phyloP scores from a whole-genome alignment of 73 alveolate genomes.

The Symbiodinium pilosum region DNA sequence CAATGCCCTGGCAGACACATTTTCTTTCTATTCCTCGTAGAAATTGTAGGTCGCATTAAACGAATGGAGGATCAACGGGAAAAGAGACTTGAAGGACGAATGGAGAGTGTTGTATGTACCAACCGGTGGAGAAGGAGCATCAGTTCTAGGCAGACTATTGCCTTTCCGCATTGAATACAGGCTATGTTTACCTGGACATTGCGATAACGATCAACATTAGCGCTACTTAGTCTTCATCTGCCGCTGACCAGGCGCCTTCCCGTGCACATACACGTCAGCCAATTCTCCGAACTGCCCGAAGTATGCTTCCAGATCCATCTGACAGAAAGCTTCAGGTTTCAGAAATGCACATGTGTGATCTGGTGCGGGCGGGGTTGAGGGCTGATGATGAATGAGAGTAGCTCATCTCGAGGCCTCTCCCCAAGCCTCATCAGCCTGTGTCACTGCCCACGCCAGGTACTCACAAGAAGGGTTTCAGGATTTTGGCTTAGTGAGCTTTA shows the following conservation, averaged over 20 bases:
- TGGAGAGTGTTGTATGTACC: not conserved
- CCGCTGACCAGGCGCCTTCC: not conserved
- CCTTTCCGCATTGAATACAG: not conserved
- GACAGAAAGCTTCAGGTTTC: not conserved
- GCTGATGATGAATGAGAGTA: not conserved
- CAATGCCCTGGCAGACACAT: constrained; percentile 4
- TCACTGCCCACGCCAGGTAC: too few species aligned
- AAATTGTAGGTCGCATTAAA: too few species aligned
- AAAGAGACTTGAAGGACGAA: too few species aligned
- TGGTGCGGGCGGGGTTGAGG: too few species aligned
- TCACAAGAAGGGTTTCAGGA: too few species aligned
- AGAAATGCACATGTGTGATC: not conserved
- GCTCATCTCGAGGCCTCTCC: not conserved
- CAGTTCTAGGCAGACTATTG: not conserved
- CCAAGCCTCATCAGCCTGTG: too few species aligned
- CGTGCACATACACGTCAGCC: constrained; percentile 64
- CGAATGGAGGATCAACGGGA: too few species aligned
- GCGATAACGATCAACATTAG: not conserved
- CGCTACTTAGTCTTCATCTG: not conserved
- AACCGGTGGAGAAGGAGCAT: not conserved
- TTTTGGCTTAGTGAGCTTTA: too few species aligned
- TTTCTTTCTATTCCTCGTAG: too few species aligned
- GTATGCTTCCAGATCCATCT: constrained; percentile 51
- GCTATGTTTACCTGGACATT: not conserved
- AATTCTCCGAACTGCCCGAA: constrained; percentile 68